Evolutionary conservation across 2,329 filamentous ascomycete species (phyloP).

Genomic region (Simplicillium aogashimaense): DNA sequence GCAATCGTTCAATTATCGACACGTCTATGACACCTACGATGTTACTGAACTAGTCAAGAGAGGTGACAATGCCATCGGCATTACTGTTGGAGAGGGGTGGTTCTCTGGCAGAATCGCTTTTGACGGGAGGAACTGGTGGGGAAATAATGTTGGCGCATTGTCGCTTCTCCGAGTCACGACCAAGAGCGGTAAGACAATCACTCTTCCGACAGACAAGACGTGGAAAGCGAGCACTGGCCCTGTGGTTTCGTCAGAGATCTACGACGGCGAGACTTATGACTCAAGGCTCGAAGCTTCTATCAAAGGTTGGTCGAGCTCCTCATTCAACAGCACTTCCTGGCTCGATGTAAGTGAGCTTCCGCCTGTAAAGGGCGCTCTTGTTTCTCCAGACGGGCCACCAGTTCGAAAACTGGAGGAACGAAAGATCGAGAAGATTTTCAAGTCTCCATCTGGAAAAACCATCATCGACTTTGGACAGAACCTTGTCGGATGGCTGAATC

Average conservation of each 20-base stretch:
- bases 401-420: constrained; percentile 24
- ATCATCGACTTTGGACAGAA: constrained; percentile 50
- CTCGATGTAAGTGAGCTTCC: constrained; percentile 17
- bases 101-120: constrained; percentile 27
- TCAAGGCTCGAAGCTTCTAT: constrained; percentile 18
- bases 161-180: constrained; percentile 26
- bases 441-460: constrained; percentile 28
- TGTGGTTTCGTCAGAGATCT: constrained; percentile 30
- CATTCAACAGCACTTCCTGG: constrained; percentile 17
- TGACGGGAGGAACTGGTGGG: constrained; percentile 21
- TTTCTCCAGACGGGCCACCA: constrained; percentile 31
- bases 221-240: constrained; percentile 26
- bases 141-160: constrained; percentile 26
- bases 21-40: constrained; percentile 44
- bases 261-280: constrained; percentile 44
- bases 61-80: constrained; percentile 24
- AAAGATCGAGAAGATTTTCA: constrained; percentile 19
- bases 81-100: constrained; percentile 40
- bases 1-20: constrained; percentile 37
- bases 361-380: constrained; percentile 21
- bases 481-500: constrained; percentile 37
- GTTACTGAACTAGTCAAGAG: constrained; percentile 29
- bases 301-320: constrained; percentile 14
- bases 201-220: constrained; percentile 22
- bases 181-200: constrained; percentile 16